Base-by-base conservation (phyloP, 495 filamentous ascomycete genomes). In the Antarctomyces pellizariae region DNA sequence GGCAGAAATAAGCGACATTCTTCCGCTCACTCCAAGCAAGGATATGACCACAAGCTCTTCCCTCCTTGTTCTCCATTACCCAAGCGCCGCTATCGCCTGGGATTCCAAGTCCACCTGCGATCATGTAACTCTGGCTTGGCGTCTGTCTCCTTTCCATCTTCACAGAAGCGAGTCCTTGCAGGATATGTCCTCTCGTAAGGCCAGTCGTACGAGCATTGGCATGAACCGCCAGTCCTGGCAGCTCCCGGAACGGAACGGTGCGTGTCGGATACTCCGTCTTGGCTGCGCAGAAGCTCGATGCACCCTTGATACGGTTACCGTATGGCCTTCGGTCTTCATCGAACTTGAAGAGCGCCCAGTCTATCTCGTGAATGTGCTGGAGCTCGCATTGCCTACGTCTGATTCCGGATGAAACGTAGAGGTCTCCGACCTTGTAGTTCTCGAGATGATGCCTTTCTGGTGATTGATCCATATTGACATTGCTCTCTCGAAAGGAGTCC, bases 331-430 rank as follows among this genome's bases (percentile, higher is more conserved):
- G 66, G 10, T 67, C 57, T 5, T 70, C 53, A 11, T 71, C 50
- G 26, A 95, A 73, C 41, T 82, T 72, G 33, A 95, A 76, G 6
- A 95, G 51, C 0, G 83, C 82, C 84, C 84, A 95, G 44, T 95
- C 84, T 33, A 95, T 82, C 44, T 95, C 84, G 38, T 95, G 84
- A 8, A 75, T n/a, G n/a, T n/a, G n/a, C n/a, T n/a, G n/a, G n/a
- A n/a, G n/a, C n/a, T n/a, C n/a, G n/a, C 59, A 7, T 83, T 47
- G 4, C 64, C 69, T 69, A 2, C 86, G 66, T 10, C 76, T 62
- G 29, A 92, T 66, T 5, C 84, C 84, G 10, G 78, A 89, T 1
- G 79, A 90, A 10, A 83, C 84, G 32, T 89, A 75, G 16, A 93
- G 54, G 35, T 76, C 70, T 7, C 84, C 84, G 2, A 95, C 53